Evolutionary conservation across 129 eudicot species (phyloP), one percentile per base, ranked within the genome.

Genomic region (Arctium minus): DNA sequence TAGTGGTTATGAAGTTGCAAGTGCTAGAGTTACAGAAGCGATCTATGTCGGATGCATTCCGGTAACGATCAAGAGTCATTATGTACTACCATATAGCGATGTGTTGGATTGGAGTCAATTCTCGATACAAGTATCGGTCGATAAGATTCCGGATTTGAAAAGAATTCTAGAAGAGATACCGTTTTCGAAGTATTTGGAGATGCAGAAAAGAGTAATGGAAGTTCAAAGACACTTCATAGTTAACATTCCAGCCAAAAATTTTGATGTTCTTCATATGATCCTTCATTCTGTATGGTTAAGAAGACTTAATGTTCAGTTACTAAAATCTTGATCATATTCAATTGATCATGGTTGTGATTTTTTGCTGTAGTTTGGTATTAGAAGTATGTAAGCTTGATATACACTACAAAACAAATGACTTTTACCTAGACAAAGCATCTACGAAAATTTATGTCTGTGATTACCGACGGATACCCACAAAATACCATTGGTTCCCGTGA

Each of bases 1-100:
- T 1, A 94, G 98, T 15, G 98, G 98, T 17, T 90, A 88, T 40
- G 98, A 94, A 74, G 97, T 94, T 80, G 98, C 98, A 10, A 94
- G 94, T 11, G 92, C 97, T 33, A 83, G 98, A 37, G 67, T 87
- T 73, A 93, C 90, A 0, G 98, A 94, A 85, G 94, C 93, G 0
- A 77, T 94, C 22, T 87, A 94, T 17, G 70, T 80, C 70, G 98
- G 92, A 0, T 94, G 98, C 48, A 89, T 94, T 10, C 97, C 97
- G 1, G 93, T 94, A 1, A 64, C 92, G 30, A 86, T 94, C 0
- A 88, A 89, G 76, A 84, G 83, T 4, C 50, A 84, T 50, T 94
- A 94, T 46, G 92, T 83, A 17, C 44, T 73, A 15, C 98, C 98
- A 0, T 94, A 90, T 73, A 86, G 93, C 9, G 98, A 94, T 22